phyloP scores from a whole-genome alignment of 371 early-diverging fungal species.

The Haplosporangium sp. region DNA sequence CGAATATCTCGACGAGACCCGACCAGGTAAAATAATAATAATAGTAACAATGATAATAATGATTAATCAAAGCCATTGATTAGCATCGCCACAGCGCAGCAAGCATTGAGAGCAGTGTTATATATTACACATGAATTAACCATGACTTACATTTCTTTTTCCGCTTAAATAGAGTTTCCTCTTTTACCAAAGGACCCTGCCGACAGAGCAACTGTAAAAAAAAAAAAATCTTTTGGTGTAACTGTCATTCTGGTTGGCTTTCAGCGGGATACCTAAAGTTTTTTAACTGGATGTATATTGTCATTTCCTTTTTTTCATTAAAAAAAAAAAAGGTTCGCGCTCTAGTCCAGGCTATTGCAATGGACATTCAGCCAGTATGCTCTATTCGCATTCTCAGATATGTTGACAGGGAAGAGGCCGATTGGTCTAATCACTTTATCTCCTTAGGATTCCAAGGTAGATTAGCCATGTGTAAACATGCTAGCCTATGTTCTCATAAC shows the following conservation, averaged over 20 bases:
- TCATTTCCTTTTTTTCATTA: background rate
- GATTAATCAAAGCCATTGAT: no score
- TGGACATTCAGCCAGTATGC: slow-evolving; percentile 92
- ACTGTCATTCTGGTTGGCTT: background rate
- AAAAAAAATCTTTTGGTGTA: no score
- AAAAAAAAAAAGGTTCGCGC: slow-evolving; percentile 70
- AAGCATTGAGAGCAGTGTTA: background rate
- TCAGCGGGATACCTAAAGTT: background rate
- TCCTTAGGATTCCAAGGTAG: slow-evolving; percentile 73
- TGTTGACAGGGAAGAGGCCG: slow-evolving; percentile 60
- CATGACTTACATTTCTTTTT: no score
- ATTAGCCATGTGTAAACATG: background rate
- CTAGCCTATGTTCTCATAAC: no score
- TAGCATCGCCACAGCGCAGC: no score
- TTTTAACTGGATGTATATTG: background rate
- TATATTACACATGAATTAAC: background rate
- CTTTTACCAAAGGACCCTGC: slow-evolving; percentile 40
- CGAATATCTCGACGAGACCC: slow-evolving; percentile 89
- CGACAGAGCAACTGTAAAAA: slow-evolving; percentile 69
- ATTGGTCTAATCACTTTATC: slow-evolving; percentile 73
- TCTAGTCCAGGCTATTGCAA: slow-evolving; percentile 74
- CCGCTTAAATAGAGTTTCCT: slow-evolving; percentile 7
- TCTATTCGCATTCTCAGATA: slow-evolving; percentile 76
- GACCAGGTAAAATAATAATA: slow-evolving; percentile 60
- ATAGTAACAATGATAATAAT: no score